Conservation (phyloP, 176 grass and related monocot species). For the Phyllostachys edulis region DNA sequence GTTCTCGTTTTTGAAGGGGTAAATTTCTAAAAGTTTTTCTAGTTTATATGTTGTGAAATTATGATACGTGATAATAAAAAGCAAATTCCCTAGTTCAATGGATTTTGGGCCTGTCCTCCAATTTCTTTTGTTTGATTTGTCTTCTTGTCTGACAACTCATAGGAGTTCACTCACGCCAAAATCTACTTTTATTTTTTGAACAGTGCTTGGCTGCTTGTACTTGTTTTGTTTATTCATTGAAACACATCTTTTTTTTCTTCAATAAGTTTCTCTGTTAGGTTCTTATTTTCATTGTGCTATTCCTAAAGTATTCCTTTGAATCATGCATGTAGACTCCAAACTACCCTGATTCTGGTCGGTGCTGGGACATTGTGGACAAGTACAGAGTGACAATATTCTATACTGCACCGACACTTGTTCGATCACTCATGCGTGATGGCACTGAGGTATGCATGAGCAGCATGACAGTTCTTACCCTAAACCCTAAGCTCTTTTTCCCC, state of each 20-base stretch:
- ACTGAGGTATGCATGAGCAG: constrained; percentile 70
- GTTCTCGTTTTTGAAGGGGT: constrained; percentile 85
- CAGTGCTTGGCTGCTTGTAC: neutral
- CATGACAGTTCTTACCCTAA: neutral
- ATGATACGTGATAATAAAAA: constrained; percentile 9
- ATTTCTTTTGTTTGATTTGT: constrained; percentile 15
- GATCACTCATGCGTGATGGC: constrained; percentile 89
- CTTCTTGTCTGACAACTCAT: constrained; percentile 14
- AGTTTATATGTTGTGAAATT: neutral
- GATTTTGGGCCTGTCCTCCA: neutral
- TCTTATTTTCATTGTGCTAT: neutral
- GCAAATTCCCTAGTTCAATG: neutral
- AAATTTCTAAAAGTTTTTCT: constrained; percentile 36
- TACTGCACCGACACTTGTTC: constrained; percentile 87
- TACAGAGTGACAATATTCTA: constrained; percentile 96
- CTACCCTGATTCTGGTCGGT: constrained; percentile 86
- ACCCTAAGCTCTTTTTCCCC: neutral
- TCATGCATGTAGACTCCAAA: constrained; percentile 64
- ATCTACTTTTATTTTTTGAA: constrained; percentile 15
- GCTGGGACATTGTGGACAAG: constrained; percentile 98
- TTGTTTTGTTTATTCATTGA: constrained; percentile 15
- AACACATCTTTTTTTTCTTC: constrained; percentile 15
- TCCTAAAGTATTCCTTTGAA: constrained; percentile 38
- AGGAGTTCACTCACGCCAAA: neutral
- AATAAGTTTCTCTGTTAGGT: neutral